phyloP scores from a whole-genome alignment of 768 basidiomycete species.

The Trametes cinnabarina region DNA sequence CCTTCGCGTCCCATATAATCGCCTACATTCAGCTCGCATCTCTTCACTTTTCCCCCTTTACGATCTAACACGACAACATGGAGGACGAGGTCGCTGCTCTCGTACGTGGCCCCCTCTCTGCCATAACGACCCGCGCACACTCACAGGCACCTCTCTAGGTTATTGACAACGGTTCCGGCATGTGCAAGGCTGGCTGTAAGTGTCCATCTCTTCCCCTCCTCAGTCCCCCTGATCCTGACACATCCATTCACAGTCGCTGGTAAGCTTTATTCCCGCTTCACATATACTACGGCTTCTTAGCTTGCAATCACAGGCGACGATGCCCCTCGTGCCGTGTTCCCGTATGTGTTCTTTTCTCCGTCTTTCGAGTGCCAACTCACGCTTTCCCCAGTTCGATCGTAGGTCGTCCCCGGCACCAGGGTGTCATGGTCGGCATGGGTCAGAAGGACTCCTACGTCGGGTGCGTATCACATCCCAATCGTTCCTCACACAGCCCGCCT shows the following conservation, averaged over 20 bases:
- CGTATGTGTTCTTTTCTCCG: slow-evolving; percentile 52
- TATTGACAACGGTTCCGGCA: slow-evolving; percentile 94
- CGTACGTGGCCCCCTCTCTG: slow-evolving; percentile 31
- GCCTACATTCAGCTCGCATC: slow-evolving; percentile 20
- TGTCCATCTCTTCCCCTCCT: slow-evolving; percentile 27
- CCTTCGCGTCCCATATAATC: slow-evolving; percentile 17
- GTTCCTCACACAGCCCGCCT: not conserved
- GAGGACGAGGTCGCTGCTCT: slow-evolving; percentile 66
- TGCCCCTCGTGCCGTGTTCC: slow-evolving; percentile 96
- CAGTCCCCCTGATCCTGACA: slow-evolving; percentile 66
- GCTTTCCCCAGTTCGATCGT: slow-evolving; percentile 51
- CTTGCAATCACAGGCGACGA: slow-evolving; percentile 67
- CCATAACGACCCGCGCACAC: slow-evolving; percentile 1
- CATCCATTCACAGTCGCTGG: slow-evolving; percentile 68
- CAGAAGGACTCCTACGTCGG: slow-evolving; percentile 78
- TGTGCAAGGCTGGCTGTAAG: slow-evolving; percentile 99
- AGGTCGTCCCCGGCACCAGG: slow-evolving; percentile 70
- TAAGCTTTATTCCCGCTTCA: slow-evolving; percentile 8
- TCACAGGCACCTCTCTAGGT: slow-evolving; percentile 44
- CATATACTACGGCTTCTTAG: not conserved
- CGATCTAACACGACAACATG: slow-evolving; percentile 39
- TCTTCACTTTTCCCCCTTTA: slow-evolving; percentile 24
- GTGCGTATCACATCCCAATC: slow-evolving; percentile 32
- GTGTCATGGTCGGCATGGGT: slow-evolving; percentile 78
- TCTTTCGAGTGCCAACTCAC: not conserved